phyloP scores from a whole-genome alignment of 192 early-diverging fungal genomes.

The Linnemannia exigua region DNA sequence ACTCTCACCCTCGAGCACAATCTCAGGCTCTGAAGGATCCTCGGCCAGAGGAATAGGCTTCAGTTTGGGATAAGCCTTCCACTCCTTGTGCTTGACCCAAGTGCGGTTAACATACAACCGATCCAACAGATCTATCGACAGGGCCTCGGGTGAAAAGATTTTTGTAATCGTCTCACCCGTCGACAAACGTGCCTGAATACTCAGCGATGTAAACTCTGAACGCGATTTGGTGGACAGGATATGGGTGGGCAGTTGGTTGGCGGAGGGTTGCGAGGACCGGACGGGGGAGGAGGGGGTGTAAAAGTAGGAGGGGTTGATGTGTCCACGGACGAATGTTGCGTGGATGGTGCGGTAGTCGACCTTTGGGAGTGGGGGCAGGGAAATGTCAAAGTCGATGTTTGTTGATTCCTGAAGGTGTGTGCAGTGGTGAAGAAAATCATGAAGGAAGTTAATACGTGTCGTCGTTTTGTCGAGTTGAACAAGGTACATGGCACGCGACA shows the following conservation, averaged over 20 bases:
- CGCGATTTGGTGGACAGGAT: constrained; percentile 66
- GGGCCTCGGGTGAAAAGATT: constrained; percentile 64
- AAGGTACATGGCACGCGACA: neutral
- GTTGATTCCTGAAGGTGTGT: constrained; percentile 32
- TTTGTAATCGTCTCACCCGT: constrained; percentile 69
- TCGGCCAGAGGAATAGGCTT: constrained; percentile 30
- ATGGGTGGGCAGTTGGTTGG: constrained; percentile 56
- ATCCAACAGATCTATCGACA: constrained; percentile 61
- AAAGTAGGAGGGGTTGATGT: constrained; percentile 67
- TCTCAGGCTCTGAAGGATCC: neutral
- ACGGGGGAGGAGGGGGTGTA: neutral
- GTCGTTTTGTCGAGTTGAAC: too few relatives aligned
- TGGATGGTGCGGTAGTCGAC: constrained; percentile 66
- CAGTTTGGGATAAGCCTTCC: constrained; percentile 74
- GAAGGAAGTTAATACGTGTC: neutral
- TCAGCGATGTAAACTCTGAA: constrained; percentile 62
- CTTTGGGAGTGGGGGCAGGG: constrained; percentile 39
- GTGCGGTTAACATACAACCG: constrained; percentile 60
- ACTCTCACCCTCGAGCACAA: neutral
- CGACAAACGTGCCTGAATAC: constrained; percentile 43
- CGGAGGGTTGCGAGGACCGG: neutral
- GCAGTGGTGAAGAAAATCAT: neutral
- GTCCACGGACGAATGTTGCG: constrained; percentile 71
- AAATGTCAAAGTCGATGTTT: constrained; percentile 58
- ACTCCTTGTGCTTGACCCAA: constrained; percentile 66